These are phyloP conservation scores for Candida sanyiensis DNA, from an alignment of 805 yeast genomes.

Conservation along the genomic window DNA sequence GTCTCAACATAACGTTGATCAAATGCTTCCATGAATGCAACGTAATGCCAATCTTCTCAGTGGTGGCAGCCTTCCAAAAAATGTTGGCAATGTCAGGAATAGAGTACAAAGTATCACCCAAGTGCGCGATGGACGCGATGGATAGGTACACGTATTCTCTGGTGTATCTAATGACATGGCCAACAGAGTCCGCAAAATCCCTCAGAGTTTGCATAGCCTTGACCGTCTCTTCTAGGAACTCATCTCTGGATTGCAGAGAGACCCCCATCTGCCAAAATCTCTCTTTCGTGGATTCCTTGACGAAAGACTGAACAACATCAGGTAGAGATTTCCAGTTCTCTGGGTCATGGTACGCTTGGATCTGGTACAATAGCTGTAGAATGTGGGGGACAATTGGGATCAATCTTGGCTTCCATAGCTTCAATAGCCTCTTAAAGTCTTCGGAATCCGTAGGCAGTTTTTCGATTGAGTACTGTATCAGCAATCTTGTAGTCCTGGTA, in stretches of 20 bases:
- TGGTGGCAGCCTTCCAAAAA: constrained; percentile 81
- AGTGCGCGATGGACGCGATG: constrained; percentile 79
- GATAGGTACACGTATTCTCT: constrained; percentile 93
- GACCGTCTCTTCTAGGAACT: constrained; percentile 88
- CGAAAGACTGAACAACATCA: constrained; percentile 84
- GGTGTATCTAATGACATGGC: constrained; percentile 91
- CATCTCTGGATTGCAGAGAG: constrained; percentile 87
- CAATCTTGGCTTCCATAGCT: constrained; percentile 89
- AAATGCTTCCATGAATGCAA: constrained; percentile 97
- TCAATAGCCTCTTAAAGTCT: constrained; percentile 60
- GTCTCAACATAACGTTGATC: constrained; percentile 82
- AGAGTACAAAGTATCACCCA: constrained; percentile 84
- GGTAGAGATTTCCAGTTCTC: constrained; percentile 87
- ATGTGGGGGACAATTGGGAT: constrained; percentile 90
- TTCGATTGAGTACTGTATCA: constrained; percentile 92
- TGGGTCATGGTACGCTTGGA: constrained; percentile 92
- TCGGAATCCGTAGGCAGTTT: constrained; percentile 74
- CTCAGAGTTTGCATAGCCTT: constrained; percentile 90
- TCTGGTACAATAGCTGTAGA: constrained; percentile 78
- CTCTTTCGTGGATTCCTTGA: constrained; percentile 82
- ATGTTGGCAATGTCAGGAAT: constrained; percentile 73
- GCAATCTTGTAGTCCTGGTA: constrained; percentile 89
- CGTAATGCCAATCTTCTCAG: constrained; percentile 72
- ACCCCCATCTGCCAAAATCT: constrained; percentile 99
- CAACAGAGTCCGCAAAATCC: constrained; percentile 97